A percentile compares a stretch with the other conserved stretches of the same genome.
These are phyloP conservation scores for Auxenochlorella pyrenoidosa DNA, from an alignment of 139 green algal genomes.

Conservation along the genomic window DNA sequence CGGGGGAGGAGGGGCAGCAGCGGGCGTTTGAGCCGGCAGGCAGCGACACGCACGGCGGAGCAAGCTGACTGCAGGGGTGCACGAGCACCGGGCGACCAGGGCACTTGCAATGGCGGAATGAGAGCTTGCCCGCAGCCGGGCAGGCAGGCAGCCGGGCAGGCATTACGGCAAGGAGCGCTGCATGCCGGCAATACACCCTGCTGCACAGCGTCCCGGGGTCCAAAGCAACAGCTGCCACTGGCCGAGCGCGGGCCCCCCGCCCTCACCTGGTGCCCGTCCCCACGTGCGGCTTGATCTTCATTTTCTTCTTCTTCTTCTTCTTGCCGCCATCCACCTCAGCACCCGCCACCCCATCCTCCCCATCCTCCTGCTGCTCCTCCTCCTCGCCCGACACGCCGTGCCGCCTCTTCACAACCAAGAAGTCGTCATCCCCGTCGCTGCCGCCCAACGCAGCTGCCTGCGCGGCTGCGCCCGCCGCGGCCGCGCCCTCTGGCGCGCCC, in stretches of 20 bases:
- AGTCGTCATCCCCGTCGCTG: conserved; percentile 49
- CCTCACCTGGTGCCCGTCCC: conserved; percentile 36
- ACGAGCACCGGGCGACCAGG: not conserved
- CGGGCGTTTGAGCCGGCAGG: not conserved
- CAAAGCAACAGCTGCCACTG: not conserved
- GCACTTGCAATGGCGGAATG: not conserved
- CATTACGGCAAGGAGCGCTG: no score
- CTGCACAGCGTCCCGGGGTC: not conserved
- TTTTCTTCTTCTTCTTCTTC: conserved; percentile 81
- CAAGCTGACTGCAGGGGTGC: not conserved
- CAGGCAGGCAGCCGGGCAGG: not conserved
- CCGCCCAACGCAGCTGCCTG: not conserved
- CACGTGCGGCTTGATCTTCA: conserved; percentile 61
- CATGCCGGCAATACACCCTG: not conserved
- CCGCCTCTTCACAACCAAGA: conserved; percentile 60
- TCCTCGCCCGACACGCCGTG: not conserved
- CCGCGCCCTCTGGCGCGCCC: not conserved
- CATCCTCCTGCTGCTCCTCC: conserved; percentile 1
- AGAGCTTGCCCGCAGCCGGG: not conserved
- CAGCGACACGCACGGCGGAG: not conserved
- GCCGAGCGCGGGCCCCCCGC: no score
- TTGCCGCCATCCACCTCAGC: conserved; percentile 20
- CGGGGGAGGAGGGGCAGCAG: not conserved
- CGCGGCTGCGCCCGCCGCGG: not conserved
- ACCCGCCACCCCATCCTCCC: not conserved